phyloP scores from a whole-genome alignment of 2,329 filamentous ascomycete genomes.

The Fusarium sp. region DNA sequence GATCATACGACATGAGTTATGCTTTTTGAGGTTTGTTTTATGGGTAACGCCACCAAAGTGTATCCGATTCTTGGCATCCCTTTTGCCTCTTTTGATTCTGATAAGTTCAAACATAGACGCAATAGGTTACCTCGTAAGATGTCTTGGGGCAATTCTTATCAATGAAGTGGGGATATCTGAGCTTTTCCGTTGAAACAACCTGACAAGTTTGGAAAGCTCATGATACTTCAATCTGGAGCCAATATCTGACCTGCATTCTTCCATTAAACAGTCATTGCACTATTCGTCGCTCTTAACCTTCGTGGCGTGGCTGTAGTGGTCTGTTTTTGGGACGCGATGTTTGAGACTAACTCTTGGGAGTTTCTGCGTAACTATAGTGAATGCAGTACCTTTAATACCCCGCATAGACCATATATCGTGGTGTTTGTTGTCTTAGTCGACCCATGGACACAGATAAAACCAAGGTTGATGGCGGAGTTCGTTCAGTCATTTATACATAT shows the following conservation, averaged over 20 bases:
- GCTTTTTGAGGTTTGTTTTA: neutral
- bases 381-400: too few species aligned
- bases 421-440: too few species aligned
- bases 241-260: neutral
- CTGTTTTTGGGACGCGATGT: too few species aligned
- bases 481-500: too few species aligned
- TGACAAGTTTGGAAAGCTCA: neutral
- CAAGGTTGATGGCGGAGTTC: too few species aligned
- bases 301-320: too few species aligned
- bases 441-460: too few species aligned
- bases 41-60: slow-evolving; percentile 11
- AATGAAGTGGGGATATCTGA: neutral
- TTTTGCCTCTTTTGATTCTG: neutral
- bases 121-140: neutral
- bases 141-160: neutral
- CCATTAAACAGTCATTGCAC: neutral
- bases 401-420: too few species aligned
- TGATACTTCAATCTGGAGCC: neutral
- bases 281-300: too few species aligned
- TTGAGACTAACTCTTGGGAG: too few species aligned
- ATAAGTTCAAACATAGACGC: neutral
- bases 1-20: slow-evolving; percentile 1
- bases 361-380: too few species aligned
- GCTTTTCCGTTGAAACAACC: neutral
- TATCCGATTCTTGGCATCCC: neutral